Conservation (phyloP, 768 basidiomycete species). For the Pleurotus eryngii region DNA sequence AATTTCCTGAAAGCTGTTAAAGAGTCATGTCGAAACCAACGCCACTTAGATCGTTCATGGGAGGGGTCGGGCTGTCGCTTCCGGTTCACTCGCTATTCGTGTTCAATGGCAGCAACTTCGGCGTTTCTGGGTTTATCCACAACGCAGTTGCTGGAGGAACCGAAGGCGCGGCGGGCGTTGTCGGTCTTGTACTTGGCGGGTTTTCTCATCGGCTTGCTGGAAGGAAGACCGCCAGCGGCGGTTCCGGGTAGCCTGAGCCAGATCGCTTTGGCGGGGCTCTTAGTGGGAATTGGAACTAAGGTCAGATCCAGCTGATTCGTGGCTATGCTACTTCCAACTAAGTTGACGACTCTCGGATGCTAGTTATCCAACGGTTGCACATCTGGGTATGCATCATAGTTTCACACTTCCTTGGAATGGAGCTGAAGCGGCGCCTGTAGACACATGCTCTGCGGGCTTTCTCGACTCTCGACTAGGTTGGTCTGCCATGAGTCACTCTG, state of each 20-base stretch:
- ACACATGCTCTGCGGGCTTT: constrained; percentile 63
- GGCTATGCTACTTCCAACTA: constrained; percentile 2
- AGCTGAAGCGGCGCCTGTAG: constrained; percentile 22
- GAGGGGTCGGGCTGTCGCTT: constrained; percentile 50
- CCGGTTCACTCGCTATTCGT: constrained; percentile 50
- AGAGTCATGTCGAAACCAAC: constrained; percentile 33
- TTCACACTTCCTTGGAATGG: neutral
- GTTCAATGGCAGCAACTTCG: constrained; percentile 54
- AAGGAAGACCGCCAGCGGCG: constrained; percentile 28
- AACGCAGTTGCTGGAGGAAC: constrained; percentile 40
- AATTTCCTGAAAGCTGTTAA: neutral
- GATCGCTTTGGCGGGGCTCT: constrained; percentile 44
- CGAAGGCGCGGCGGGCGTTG: constrained; percentile 38
- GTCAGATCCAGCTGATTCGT: constrained; percentile 22
- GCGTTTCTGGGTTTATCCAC: constrained; percentile 61
- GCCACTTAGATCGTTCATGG: constrained; percentile 51
- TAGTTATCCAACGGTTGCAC: constrained; percentile 64
- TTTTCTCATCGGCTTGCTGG: constrained; percentile 37
- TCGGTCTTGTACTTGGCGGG: constrained; percentile 51
- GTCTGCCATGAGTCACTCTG: too few species aligned
- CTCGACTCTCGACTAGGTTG: constrained; percentile 53
- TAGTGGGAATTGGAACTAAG: constrained; percentile 59
- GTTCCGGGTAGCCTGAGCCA: constrained; percentile 18
- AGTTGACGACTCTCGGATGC: neutral
- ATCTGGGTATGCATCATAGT: constrained; percentile 43